Evolutionary conservation across 108 stramenopile species (phyloP), one percentile per base, ranked within the genome.

Genomic region (Skeletonema menzelii): DNA sequence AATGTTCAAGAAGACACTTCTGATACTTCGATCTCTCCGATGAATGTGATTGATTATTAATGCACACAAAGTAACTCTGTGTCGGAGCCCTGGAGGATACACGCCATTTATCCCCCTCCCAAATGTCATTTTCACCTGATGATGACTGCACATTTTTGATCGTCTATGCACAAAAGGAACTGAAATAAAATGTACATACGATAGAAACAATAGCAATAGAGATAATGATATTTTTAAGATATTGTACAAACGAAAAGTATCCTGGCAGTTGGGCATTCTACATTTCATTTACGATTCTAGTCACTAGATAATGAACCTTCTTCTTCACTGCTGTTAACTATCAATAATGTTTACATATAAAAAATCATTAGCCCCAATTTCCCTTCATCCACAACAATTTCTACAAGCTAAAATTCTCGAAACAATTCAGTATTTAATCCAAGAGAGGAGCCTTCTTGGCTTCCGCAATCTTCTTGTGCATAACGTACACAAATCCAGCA

Each of bases 401-500:
- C 11, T 10, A 1, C 1, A 37, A 37, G 35, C 35, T n/a, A n/a
- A n/a, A n/a, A n/a, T n/a, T n/a, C 11, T 37, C 8, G 6, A 37
- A 37, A 10, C 35, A 37, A 5, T 7, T 37, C 35, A 37, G 0
- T 3, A 42, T 42, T 42, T 42, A 42, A 15, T 35, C 69, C 20
- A 69, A 40, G 28, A 59, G 57, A 12, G 57, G 68, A 20, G 24
- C 42, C 13, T 20, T 34, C 59, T 70, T 60, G 19, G 69, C 69
- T 20, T 60, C 59, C 13, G 5, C 27, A 27, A 60, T 32, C 53
- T 35, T 72, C 53, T 42, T 87, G 24, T 79, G 77, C 2, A 88
- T 62, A 14, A 82, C 76, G 63, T 59, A 86, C 8, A 82, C 82
- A 42, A 83, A 83, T 38, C 75, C 82, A n/a, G 73, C 88, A 56